Conservation (phyloP, 352 stramenopile genomes). For the Phytopythium mirpurense region DNA sequence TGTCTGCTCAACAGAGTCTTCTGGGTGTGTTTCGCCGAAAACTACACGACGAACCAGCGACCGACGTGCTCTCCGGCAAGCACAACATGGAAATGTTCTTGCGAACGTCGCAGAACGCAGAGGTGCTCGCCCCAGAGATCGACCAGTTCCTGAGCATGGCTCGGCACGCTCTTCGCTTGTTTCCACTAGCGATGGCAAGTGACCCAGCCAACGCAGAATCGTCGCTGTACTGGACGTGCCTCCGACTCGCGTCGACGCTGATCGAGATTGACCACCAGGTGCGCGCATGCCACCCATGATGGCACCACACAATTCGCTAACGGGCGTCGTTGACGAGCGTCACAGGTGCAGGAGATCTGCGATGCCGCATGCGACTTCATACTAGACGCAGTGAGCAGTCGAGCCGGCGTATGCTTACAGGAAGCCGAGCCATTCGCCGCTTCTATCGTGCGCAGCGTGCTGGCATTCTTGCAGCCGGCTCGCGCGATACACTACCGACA, state of each 20-base stretch:
- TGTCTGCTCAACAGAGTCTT: slow-evolving; percentile 17
- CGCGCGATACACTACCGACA: slow-evolving; percentile 35
- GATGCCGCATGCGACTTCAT: slow-evolving; percentile 64
- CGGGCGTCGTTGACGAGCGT: too few relatives aligned
- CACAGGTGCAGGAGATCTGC: slow-evolving; percentile 54
- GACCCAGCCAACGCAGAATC: slow-evolving; percentile 15
- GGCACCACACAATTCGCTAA: too few relatives aligned
- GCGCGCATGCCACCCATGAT: neutral
- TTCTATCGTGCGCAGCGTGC: slow-evolving; percentile 35
- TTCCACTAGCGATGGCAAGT: slow-evolving; percentile 29
- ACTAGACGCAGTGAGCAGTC: slow-evolving; percentile 31
- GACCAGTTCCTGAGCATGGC: slow-evolving; percentile 47
- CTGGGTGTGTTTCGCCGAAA: slow-evolving; percentile 34
- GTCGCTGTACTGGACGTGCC: slow-evolving; percentile 31
- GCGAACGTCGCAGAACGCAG: slow-evolving; percentile 22
- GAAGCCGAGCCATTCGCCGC: slow-evolving; percentile 27
- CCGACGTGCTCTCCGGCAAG: slow-evolving; percentile 12
- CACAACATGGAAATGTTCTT: slow-evolving; percentile 32
- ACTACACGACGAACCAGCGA: slow-evolving; percentile 27
- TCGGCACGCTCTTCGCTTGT: slow-evolving; percentile 33
- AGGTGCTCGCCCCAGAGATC: slow-evolving; percentile 38
- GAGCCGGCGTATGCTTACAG: slow-evolving; percentile 22
- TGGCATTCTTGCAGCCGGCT: slow-evolving; percentile 46
- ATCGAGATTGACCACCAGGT: slow-evolving; percentile 60
- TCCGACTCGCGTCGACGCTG: slow-evolving; percentile 41